Evolutionary conservation across 495 filamentous ascomycete species (phyloP).

Genomic region (Aspergillus cavernicola): DNA sequence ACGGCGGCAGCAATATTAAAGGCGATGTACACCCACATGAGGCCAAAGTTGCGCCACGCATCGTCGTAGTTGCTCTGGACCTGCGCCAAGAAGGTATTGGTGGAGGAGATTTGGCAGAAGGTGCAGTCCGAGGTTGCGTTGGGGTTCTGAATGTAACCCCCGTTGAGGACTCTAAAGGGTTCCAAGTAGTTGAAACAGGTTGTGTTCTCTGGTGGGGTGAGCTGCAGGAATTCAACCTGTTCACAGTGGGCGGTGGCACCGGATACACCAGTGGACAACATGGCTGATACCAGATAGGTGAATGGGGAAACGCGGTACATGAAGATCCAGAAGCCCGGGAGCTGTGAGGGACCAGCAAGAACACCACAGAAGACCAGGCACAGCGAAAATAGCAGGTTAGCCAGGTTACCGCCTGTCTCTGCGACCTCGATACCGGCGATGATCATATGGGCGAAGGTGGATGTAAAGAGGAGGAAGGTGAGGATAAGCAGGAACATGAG

Average conservation of each 20-base stretch:
- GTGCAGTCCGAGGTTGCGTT: slow-evolving; percentile 51
- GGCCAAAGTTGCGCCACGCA: slow-evolving; percentile 70
- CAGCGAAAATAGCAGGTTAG: slow-evolving; percentile 60
- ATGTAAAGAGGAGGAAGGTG: slow-evolving; percentile 56
- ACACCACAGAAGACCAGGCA: slow-evolving; percentile 63
- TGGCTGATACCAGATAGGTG: slow-evolving; percentile 63
- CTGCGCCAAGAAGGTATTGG: slow-evolving; percentile 57
- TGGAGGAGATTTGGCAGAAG: slow-evolving; percentile 58
- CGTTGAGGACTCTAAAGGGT: slow-evolving; percentile 41
- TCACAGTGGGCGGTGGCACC: slow-evolving; percentile 57
- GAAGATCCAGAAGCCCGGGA: slow-evolving; percentile 79
- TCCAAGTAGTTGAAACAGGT: slow-evolving; percentile 58
- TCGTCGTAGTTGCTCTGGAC: slow-evolving; percentile 52
- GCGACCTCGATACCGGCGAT: slow-evolving; percentile 61
- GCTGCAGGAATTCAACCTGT: slow-evolving; percentile 50
- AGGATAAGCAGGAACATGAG: slow-evolving; percentile 57
- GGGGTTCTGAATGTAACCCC: slow-evolving; percentile 54
- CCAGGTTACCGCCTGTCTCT: slow-evolving; percentile 59
- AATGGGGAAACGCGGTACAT: slow-evolving; percentile 76
- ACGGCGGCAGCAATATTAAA: slow-evolving; percentile 71
- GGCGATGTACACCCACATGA: slow-evolving; percentile 61
- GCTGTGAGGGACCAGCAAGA: slow-evolving; percentile 55
- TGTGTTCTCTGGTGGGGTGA: slow-evolving; percentile 45
- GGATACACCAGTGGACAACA: slow-evolving; percentile 59
- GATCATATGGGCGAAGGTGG: slow-evolving; percentile 62